Evolutionary conservation across 179 eudicot species (phyloP).

Genomic region (Beta corolliflora): DNA sequence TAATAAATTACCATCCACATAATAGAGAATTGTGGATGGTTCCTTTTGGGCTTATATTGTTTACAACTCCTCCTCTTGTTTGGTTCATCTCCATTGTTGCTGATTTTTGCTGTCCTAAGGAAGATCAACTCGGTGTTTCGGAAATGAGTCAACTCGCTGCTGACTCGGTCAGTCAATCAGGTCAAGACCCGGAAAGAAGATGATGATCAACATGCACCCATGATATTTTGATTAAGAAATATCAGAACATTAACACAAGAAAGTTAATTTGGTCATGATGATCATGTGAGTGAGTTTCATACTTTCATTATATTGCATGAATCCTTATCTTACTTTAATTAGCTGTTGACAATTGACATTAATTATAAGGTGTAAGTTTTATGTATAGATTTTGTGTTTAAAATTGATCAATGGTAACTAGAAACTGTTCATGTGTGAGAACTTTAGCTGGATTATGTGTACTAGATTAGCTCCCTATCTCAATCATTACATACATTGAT

Average conservation of each 20-base stretch:
- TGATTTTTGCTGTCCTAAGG: slow-evolving; percentile 29
- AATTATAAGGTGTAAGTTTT: not conserved
- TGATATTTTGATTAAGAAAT: not conserved
- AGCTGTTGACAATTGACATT: not conserved
- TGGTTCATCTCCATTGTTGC: slow-evolving; percentile 45
- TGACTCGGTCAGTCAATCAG: not conserved
- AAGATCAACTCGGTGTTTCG: slow-evolving; percentile 18
- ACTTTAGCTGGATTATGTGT: not conserved
- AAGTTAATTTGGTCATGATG: not conserved
- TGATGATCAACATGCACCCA: not conserved
- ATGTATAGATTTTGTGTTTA: not conserved
- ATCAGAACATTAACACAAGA: not conserved
- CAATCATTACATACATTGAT: not conserved
- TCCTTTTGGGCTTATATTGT: slow-evolving; percentile 60
- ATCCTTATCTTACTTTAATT: not conserved
- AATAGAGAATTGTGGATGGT: slow-evolving; percentile 80
- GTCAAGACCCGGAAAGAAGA: slow-evolving; percentile 14
- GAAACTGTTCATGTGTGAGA: not conserved
- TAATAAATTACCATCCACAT: slow-evolving; percentile 41
- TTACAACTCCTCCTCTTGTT: slow-evolving; percentile 57
- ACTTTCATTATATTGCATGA: not conserved
- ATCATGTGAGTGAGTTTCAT: not conserved
- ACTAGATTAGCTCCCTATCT: not conserved
- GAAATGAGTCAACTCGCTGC: slow-evolving; percentile 6
- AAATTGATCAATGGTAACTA: not conserved